Percentiles rank a stretch among this genome's conserved stretches.
Conservation (phyloP, 208 protist genomes). For the Trypanosomatidae sp. region DNA sequence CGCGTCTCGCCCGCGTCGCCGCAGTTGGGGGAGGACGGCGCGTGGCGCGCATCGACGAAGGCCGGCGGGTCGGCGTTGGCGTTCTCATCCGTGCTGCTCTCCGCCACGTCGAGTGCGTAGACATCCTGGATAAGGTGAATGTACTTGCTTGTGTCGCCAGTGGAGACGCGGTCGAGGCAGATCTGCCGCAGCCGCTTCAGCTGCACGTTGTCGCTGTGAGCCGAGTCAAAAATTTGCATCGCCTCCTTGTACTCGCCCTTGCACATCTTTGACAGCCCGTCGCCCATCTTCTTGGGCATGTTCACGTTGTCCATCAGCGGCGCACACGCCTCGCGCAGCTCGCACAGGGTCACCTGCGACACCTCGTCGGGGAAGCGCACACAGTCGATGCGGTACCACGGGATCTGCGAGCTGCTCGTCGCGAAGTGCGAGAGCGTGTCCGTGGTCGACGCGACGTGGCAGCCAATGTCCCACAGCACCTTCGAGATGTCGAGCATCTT, state of each 20-base stretch:
- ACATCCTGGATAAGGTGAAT: slow-evolving; percentile 36
- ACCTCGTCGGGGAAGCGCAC: slow-evolving; percentile 39
- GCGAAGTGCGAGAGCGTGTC: slow-evolving; percentile 50
- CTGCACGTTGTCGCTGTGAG: slow-evolving; percentile 38
- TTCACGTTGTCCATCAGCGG: slow-evolving; percentile 15
- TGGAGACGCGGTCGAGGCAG: slow-evolving; percentile 34
- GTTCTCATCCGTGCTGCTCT: background rate
- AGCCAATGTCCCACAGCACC: slow-evolving; percentile 59
- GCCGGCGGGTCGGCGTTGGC: background rate
- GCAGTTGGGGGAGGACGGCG: too few relatives aligned
- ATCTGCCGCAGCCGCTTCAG: slow-evolving; percentile 47
- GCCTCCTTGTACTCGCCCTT: slow-evolving; percentile 50
- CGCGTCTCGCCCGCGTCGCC: too few relatives aligned
- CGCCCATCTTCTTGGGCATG: slow-evolving; percentile 41
- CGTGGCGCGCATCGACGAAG: background rate
- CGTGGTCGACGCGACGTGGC: slow-evolving; percentile 54
- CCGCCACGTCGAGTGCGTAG: slow-evolving; percentile 25
- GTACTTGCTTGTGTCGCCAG: slow-evolving; percentile 48
- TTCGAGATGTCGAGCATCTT: slow-evolving; percentile 42
- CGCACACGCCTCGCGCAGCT: slow-evolving; percentile 34
- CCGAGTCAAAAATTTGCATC: slow-evolving; percentile 29
- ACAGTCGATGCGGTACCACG: slow-evolving; percentile 67
- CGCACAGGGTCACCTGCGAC: slow-evolving; percentile 52
- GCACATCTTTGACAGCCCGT: slow-evolving; percentile 61
- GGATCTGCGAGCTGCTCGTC: slow-evolving; percentile 32